A percentile compares a stretch with the other conserved stretches of the same genome.
Evolutionary conservation across 495 filamentous ascomycete genomes (phyloP).

Genomic region (Neurospora sp.): DNA sequence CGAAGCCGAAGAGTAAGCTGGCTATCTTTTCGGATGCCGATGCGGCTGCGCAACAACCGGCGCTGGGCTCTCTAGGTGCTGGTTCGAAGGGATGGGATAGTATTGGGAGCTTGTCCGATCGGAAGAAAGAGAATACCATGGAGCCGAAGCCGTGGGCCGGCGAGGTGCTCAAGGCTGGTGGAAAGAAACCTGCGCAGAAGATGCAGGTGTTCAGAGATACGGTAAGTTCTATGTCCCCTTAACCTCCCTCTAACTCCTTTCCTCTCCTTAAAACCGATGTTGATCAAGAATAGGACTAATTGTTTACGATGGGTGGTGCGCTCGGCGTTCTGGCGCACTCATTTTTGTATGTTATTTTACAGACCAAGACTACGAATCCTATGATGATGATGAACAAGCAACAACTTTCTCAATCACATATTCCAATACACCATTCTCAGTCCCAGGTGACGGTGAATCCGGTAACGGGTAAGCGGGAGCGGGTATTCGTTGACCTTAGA

Average conservation of each 20-base stretch:
- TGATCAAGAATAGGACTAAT: constrained; percentile 98
- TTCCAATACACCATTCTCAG: constrained; percentile 39
- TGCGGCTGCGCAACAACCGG: constrained; percentile 36
- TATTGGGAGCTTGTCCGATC: constrained; percentile 73
- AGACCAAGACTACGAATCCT: constrained; percentile 18
- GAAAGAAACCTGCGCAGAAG: constrained; percentile 68
- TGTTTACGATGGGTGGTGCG: constrained; percentile 13
- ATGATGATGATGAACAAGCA: background rate
- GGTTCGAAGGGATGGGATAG: constrained; percentile 76
- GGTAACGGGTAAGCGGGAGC: constrained; percentile 66
- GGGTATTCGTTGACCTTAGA: constrained; percentile 76
- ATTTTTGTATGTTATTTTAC: constrained; percentile 46
- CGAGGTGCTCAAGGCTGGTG: constrained; percentile 79
- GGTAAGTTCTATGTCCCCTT: constrained; percentile 52
- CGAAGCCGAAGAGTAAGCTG: constrained; percentile 58
- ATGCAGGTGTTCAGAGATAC: constrained; percentile 90
- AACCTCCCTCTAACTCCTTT: constrained; percentile 5
- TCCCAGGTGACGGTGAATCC: constrained; percentile 68
- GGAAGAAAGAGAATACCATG: constrained; percentile 87
- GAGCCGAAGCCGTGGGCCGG: constrained; percentile 87
- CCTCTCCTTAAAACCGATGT: constrained; percentile 43
- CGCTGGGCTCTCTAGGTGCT: constrained; percentile 34
- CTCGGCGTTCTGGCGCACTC: constrained; percentile 44
- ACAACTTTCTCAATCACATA: constrained; percentile 40
- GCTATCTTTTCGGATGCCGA: constrained; percentile 80